A percentile compares a stretch with the other conserved stretches of the same genome.
Conservation (phyloP, 441 rosid species). For the Pelargonium fulgidum region DNA sequence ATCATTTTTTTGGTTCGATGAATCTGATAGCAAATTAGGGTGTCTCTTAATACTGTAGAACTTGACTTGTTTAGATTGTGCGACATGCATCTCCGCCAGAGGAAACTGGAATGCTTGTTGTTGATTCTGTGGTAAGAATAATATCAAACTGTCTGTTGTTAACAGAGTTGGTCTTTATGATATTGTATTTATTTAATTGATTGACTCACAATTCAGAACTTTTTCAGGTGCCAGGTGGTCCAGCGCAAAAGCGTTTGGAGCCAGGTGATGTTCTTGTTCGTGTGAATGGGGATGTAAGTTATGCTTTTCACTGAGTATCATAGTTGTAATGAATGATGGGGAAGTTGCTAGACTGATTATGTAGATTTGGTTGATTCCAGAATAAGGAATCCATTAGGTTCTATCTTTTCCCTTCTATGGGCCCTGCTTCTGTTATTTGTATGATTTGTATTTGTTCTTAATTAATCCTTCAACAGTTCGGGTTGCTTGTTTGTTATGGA, state of each 20-base stretch:
- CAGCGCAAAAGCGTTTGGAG: slow-evolving; percentile 72
- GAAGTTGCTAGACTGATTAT: background rate
- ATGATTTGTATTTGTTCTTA: background rate
- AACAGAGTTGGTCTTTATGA: background rate
- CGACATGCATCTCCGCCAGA: slow-evolving; percentile 64
- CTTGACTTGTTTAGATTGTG: slow-evolving; percentile 50
- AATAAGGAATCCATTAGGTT: slow-evolving; percentile 3
- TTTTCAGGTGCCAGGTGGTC: slow-evolving; percentile 89
- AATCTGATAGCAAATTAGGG: background rate
- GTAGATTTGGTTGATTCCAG: background rate
- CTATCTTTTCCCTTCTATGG: background rate
- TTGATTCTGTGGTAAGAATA: slow-evolving; percentile 67
- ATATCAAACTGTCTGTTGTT: background rate
- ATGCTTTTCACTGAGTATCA: background rate
- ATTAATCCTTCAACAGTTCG: background rate
- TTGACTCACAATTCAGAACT: slow-evolving; percentile 2
- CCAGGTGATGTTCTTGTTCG: slow-evolving; percentile 92
- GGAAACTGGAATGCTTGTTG: slow-evolving; percentile 95
- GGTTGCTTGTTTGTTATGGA: background rate
- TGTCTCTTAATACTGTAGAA: slow-evolving; percentile 19
- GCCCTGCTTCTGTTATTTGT: background rate
- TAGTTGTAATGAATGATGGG: slow-evolving; percentile 3
- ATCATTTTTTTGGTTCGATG: slow-evolving; percentile 3
- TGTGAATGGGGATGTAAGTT: slow-evolving; percentile 78
- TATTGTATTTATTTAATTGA: background rate